Base-by-base conservation (phyloP, 2,329 filamentous ascomycete genomes). In the Penicillium sp. region DNA sequence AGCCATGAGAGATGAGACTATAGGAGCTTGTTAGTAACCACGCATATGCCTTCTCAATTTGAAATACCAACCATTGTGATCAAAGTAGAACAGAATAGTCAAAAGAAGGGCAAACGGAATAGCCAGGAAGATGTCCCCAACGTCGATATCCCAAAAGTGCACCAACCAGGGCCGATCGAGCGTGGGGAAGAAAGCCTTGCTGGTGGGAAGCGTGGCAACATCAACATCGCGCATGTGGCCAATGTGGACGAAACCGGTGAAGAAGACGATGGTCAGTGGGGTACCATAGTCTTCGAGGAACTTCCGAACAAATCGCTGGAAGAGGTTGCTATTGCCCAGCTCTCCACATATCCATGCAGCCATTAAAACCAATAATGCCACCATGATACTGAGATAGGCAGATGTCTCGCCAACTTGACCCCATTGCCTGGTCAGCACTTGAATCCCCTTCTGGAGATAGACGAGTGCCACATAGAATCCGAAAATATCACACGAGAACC, bases 391-490 rank as follows among this genome's bases (percentile, higher is more conserved):
- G 16, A 94, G 75, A 57, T 93, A 94, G 6, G 74, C 75, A 3
- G 69, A 92, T 70, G 59, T 64, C 35, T 83, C 76, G 32, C 71
- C 73, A 41, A 50, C 70, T 64, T 61, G 71, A 57, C 55, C 68
- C 63, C 84, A 88, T 55, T 93, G 83, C 9, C 82, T 75, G 29
- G 80, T 82, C 13, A 94, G 74, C 10, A 93, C 85, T 64, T 94
- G 85, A 45, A 94, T 82, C 11, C 87, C 87, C 65, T 94, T 94
- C 57, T 94, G 86, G 13, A 94, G 73, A 59, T 94, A 94, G 62
- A 94, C 90, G 58, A 85, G 88, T 39, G 87, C 87, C 32, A 94
- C 87, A 59, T 94, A 94, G 67, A 94, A 93, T 34, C 87, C 88
- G 51, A 95, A 94, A 55, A 90, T 92, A 62, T 95, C 88, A 66